Percentiles rank a stretch among this genome's conserved stretches.
Conservation (phyloP, 257 asterid genomes). For the Solanum lycopersicoides region DNA sequence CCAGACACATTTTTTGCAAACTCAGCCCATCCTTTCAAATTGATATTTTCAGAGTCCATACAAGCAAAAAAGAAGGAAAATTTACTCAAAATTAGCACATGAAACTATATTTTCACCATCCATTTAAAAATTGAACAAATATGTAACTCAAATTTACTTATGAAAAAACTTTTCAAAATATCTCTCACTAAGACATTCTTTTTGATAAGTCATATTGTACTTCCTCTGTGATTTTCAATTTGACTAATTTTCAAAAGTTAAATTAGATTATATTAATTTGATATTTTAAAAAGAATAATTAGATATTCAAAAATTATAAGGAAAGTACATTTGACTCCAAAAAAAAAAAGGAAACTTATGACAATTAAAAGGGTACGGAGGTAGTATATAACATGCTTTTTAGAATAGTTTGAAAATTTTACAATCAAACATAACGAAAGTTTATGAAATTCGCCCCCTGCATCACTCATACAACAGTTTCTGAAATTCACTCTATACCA, state of each 20-base stretch:
- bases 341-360: too few species aligned
- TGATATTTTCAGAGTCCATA: neutral
- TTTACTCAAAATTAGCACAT: neutral
- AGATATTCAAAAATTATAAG: too few species aligned
- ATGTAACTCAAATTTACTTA: neutral
- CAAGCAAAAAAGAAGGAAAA: neutral
- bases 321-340: too few species aligned
- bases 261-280: too few species aligned
- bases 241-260: too few species aligned
- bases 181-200: neutral
- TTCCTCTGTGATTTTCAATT: too few species aligned
- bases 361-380: too few species aligned
- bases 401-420: neutral
- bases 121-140: neutral
- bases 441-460: neutral
- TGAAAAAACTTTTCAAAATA: neutral
- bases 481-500: neutral
- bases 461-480: neutral
- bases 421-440: neutral
- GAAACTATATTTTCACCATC: neutral
- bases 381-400: neutral
- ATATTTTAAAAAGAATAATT: too few species aligned
- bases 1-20: slow-evolving; percentile 65
- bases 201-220: neutral
- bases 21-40: slow-evolving; percentile 40